A percentile compares a stretch with the other conserved stretches of the same genome.
phyloP scores from a whole-genome alignment of 768 basidiomycete species.

The Chiua virens region DNA sequence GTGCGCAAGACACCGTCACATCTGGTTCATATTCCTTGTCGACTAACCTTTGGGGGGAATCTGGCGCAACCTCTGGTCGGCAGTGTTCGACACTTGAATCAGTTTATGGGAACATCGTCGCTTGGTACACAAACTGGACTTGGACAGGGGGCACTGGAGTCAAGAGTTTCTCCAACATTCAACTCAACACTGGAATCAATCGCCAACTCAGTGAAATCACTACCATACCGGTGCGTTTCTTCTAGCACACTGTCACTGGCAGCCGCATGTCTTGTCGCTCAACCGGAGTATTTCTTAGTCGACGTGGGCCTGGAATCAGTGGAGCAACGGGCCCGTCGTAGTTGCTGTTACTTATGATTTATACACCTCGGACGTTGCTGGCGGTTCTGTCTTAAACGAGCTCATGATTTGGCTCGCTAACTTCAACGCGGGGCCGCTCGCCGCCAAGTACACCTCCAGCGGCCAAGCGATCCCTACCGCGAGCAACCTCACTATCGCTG shows the following conservation, averaged over 20 bases:
- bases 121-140: slow-evolving; percentile 54
- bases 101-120: slow-evolving; percentile 40
- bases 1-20: slow-evolving; percentile 51
- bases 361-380: slow-evolving; percentile 54
- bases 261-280: no score
- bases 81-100: slow-evolving; percentile 51
- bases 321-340: slow-evolving; percentile 40
- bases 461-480: slow-evolving; percentile 50
- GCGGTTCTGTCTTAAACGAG: slow-evolving; percentile 45
- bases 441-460: slow-evolving; percentile 43
- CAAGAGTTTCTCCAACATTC: slow-evolving; percentile 63
- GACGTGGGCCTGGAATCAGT: slow-evolving; percentile 57
- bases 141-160: slow-evolving; percentile 58
- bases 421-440: slow-evolving; percentile 58
- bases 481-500: slow-evolving; percentile 42
- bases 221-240: slow-evolving; percentile 51
- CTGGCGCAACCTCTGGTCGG: slow-evolving; percentile 45
- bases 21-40: slow-evolving; percentile 49
- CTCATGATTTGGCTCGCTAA: slow-evolving; percentile 71
- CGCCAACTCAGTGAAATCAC: slow-evolving; percentile 53
- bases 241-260: not conserved
- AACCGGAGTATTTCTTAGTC: slow-evolving; percentile 33
- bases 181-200: slow-evolving; percentile 50
- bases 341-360: slow-evolving; percentile 63
- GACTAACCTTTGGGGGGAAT: slow-evolving; percentile 47